These are phyloP conservation scores for Cornus florida DNA, from an alignment of 148 eudicot genomes.

Conservation along the genomic window DNA sequence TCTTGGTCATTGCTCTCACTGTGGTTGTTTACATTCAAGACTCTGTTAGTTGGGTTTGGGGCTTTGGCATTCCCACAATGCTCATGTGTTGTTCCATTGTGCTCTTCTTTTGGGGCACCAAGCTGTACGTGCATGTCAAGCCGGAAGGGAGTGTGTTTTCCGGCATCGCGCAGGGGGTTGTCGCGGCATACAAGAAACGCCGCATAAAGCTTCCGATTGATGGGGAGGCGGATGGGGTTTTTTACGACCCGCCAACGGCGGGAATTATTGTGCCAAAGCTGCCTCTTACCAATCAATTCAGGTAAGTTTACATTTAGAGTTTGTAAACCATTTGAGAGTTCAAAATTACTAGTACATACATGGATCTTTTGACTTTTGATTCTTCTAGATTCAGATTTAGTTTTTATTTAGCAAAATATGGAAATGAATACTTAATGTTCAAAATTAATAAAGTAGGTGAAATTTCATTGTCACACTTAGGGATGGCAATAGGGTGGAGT, in stretches of 20 bases:
- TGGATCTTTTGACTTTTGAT: too few species aligned
- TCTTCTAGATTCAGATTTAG: too few species aligned
- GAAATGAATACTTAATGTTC: too few species aligned
- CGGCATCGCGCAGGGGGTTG: conserved; percentile 52
- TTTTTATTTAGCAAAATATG: too few species aligned
- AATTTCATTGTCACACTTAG: too few species aligned
- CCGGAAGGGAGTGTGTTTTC: conserved; percentile 77
- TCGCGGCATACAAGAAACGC: conserved; percentile 59
- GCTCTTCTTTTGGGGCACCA: conserved; percentile 51
- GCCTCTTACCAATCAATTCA: conserved; percentile 47
- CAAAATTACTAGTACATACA: too few species aligned
- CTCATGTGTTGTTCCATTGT: conserved; percentile 57
- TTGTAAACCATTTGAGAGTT: too few species aligned
- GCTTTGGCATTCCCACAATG: conserved; percentile 57
- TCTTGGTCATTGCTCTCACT: too few species aligned
- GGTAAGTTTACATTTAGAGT: conserved; percentile 36
- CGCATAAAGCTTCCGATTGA: conserved; percentile 28
- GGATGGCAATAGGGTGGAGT: too few species aligned
- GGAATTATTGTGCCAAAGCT: conserved; percentile 38
- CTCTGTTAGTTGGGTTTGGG: conserved; percentile 67
- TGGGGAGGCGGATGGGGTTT: conserved; percentile 21
- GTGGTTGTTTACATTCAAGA: conserved; percentile 33
- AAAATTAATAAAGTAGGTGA: too few species aligned
- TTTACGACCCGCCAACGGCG: conserved; percentile 45
- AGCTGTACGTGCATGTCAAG: conserved; percentile 49